Conservation (phyloP, 768 basidiomycete species). For the Termitomyces sp. region DNA sequence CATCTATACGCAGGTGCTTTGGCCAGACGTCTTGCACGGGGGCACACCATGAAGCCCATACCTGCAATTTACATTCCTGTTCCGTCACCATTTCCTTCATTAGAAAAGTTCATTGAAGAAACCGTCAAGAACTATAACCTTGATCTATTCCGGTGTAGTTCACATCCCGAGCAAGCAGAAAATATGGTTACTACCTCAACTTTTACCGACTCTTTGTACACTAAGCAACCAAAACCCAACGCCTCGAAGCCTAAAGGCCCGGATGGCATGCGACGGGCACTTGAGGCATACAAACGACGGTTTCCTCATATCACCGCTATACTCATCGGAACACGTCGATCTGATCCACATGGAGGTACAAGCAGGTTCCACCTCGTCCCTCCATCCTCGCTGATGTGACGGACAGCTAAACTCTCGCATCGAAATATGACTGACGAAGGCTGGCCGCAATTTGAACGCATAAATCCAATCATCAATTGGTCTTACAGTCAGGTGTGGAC, state of each 20-base stretch:
- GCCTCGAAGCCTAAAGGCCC: conserved; percentile 53
- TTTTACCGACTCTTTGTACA: conserved; percentile 20
- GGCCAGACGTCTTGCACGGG: conserved; percentile 37
- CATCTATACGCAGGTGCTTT: conserved; percentile 82
- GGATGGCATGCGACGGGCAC: conserved; percentile 75
- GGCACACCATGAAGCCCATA: conserved; percentile 42
- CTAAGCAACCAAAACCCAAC: conserved; percentile 24
- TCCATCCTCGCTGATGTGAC: not conserved
- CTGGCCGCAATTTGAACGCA: conserved; percentile 88
- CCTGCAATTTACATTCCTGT: conserved; percentile 85
- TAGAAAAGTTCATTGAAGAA: conserved; percentile 81
- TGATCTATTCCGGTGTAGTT: conserved; percentile 62
- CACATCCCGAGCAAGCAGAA: conserved; percentile 43
- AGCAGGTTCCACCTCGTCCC: conserved; percentile 8
- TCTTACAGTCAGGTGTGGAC: conserved; percentile 86
- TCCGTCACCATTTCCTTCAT: conserved; percentile 78
- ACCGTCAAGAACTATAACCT: conserved; percentile 65
- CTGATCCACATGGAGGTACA: conserved; percentile 93
- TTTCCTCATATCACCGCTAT: conserved; percentile 75
- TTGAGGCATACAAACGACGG: conserved; percentile 66
- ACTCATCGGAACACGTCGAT: conserved; percentile 82
- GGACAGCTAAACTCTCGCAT: conserved; percentile 64
- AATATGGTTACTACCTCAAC: conserved; percentile 39
- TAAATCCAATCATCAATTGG: conserved; percentile 98
- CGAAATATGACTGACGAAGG: conserved; percentile 80